These are phyloP conservation scores for Eruca vesicaria DNA, from an alignment of 441 rosid species.

Conservation along the genomic window DNA sequence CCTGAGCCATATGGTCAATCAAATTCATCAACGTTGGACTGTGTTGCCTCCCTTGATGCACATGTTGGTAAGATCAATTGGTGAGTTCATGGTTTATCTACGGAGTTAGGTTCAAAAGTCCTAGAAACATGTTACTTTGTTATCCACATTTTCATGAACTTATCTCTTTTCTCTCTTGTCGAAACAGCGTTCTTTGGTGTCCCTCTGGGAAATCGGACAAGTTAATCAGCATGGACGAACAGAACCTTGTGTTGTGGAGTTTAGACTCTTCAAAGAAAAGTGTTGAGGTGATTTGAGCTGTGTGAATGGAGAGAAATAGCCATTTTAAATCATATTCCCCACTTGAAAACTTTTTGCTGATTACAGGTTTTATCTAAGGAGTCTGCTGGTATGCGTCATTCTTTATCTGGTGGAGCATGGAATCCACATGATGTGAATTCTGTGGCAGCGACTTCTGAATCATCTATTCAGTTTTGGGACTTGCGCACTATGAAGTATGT, in stretches of 20 bases:
- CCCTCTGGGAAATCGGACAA: slow-evolving; percentile 84
- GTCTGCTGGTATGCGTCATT: slow-evolving; percentile 79
- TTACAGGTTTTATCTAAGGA: slow-evolving; percentile 76
- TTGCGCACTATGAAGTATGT: slow-evolving; percentile 76
- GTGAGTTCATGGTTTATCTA: slow-evolving; percentile 44
- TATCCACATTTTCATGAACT: neutral
- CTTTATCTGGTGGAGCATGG: slow-evolving; percentile 91
- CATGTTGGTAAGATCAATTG: slow-evolving; percentile 79
- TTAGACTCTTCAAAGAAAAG: slow-evolving; percentile 67
- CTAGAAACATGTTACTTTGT: neutral
- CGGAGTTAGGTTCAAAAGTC: neutral
- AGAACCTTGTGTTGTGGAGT: slow-evolving; percentile 71
- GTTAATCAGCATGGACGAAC: slow-evolving; percentile 83
- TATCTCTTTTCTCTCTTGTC: neutral
- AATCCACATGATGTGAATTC: slow-evolving; percentile 83
- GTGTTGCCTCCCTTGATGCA: slow-evolving; percentile 75
- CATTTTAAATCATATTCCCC: neutral
- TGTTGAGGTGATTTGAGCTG: slow-evolving; percentile 57
- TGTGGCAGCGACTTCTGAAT: slow-evolving; percentile 75
- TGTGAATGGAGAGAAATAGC: neutral
- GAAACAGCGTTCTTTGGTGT: slow-evolving; percentile 78
- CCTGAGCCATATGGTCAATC: slow-evolving; percentile 91
- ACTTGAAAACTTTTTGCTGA: neutral
- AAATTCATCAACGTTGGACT: slow-evolving; percentile 78
- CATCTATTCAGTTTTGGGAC: slow-evolving; percentile 88